phyloP scores from a whole-genome alignment of 352 stramenopile species.

The Globisporangium spinosum region DNA sequence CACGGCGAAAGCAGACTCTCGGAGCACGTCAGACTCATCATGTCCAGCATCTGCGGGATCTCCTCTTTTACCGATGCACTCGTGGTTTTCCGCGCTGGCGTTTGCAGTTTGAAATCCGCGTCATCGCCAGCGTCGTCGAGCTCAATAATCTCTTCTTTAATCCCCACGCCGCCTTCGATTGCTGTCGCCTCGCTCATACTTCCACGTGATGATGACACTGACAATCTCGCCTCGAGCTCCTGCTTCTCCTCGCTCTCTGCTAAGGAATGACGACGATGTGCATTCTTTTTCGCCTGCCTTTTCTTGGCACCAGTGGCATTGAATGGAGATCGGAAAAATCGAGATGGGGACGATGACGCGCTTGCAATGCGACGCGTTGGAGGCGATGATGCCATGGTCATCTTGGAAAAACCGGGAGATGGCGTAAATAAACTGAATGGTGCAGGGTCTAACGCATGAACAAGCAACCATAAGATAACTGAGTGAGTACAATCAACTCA shows the following conservation, averaged over 20 bases:
- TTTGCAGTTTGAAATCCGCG: constrained; percentile 14
- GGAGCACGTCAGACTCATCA: constrained; percentile 16
- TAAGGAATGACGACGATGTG: not conserved
- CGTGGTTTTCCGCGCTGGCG: constrained; percentile 15
- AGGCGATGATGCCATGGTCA: constrained; percentile 19
- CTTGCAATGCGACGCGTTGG: constrained; percentile 26
- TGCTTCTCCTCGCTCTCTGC: constrained; percentile 7
- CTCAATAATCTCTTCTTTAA: constrained; percentile 11
- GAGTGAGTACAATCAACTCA: not conserved
- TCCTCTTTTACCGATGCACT: constrained; percentile 17
- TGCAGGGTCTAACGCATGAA: constrained; percentile 17
- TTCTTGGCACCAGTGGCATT: constrained; percentile 22
- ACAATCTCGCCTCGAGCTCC: not conserved
- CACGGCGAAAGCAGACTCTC: constrained; percentile 20
- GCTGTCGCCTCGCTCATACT: not conserved
- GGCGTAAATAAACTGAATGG: constrained; percentile 55
- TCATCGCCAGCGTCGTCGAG: constrained; percentile 14
- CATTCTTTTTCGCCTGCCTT: constrained; percentile 12
- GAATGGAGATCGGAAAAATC: constrained; percentile 72
- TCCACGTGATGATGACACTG: constrained; percentile 1
- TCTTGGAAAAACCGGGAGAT: constrained; percentile 31
- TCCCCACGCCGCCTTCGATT: not conserved
- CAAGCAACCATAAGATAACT: not conserved
- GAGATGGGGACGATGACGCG: constrained; percentile 49
- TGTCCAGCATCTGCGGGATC: constrained; percentile 17